These are phyloP conservation scores for Saitozyma podzolica DNA, from an alignment of 768 basidiomycete species.

Conservation along the genomic window DNA sequence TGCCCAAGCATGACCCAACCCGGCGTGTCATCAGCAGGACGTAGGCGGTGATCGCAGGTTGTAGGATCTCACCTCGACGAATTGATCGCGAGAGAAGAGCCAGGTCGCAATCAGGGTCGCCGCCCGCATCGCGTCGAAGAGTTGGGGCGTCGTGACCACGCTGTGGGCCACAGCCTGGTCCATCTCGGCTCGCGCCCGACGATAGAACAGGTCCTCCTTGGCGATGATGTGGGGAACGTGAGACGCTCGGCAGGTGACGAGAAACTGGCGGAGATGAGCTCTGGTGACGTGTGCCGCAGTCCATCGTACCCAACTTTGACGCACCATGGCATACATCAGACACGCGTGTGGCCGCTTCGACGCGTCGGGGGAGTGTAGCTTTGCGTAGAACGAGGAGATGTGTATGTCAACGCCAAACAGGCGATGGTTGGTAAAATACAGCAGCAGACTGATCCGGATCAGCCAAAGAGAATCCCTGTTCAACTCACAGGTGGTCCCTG, in stretches of 20 bases:
- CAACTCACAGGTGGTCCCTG: constrained; percentile 24
- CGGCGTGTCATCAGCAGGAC: not conserved
- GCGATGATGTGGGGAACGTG: constrained; percentile 9
- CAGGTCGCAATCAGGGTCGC: constrained; percentile 20
- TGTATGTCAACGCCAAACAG: constrained; percentile 25
- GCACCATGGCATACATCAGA: constrained; percentile 22
- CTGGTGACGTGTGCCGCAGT: not conserved
- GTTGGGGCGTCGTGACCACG: not conserved
- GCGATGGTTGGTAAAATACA: constrained; percentile 23
- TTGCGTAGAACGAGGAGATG: constrained; percentile 19
- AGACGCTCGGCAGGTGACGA: constrained; percentile 18
- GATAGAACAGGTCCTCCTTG: constrained; percentile 13
- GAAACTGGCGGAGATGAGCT: constrained; percentile 7
- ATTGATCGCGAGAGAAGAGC: constrained; percentile 9
- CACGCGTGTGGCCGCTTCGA: constrained; percentile 17
- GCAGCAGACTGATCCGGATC: constrained; percentile 13
- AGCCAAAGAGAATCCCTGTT: not conserved
- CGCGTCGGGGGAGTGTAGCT: constrained; percentile 12
- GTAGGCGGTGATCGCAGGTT: too few relatives aligned
- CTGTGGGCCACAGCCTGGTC: constrained; percentile 11
- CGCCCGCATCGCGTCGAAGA: constrained; percentile 27
- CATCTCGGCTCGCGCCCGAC: constrained; percentile 9
- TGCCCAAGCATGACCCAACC: constrained; percentile 20
- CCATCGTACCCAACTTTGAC: not conserved
- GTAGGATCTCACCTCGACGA: constrained; percentile 16